Base-by-base conservation (phyloP, 345 rosid species). In the Brassica cretica region DNA sequence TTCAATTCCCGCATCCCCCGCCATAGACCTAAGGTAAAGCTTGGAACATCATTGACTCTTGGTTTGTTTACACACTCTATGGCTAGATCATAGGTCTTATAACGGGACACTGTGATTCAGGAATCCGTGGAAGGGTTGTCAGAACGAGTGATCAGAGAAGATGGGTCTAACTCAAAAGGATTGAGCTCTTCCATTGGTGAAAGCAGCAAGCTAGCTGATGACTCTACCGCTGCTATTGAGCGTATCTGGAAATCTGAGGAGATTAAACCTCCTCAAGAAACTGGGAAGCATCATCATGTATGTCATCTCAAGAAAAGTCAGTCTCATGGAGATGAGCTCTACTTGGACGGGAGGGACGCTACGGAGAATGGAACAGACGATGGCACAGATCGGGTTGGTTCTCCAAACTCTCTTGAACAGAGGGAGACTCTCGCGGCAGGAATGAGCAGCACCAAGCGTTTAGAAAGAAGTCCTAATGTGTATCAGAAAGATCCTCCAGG, bases 11-110 rank as follows among this genome's bases (percentile, higher is more conserved):
- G 85, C 71, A 75, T 73, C 61, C 66, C 70, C 56, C 70, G 83
- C 78, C 90, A 85, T 73, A 91, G 82, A 82, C 74, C 88, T 60
- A 93, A 90, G 92, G 99, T 93, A 68, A 33, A 74, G 89, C 33
- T 46, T n/a, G 51, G 55, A 73, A 8, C 77, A 55, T 65, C 25
- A 33, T 44, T 53, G 76, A 73, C 49, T 5, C 46, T 68, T 12
- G 7, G 19, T 39, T 8, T 2, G 2, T 35, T 67, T 33, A 46
- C 58, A 37, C 49, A n/a, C 58, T 51, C 58, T 49, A 6, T 14
- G 11, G 14, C 46, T 39, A 1, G 51, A 3, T 74, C 16, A 8
- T 64, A 71, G 78, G 44, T 61, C 63, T 0, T 18, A 60, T 59
- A 79, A 88, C 89, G 85, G 78, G 82, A 51, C 5, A 58, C 69